Conservation (phyloP, 169 alveolate species). For the Eimeria necatrix region DNA sequence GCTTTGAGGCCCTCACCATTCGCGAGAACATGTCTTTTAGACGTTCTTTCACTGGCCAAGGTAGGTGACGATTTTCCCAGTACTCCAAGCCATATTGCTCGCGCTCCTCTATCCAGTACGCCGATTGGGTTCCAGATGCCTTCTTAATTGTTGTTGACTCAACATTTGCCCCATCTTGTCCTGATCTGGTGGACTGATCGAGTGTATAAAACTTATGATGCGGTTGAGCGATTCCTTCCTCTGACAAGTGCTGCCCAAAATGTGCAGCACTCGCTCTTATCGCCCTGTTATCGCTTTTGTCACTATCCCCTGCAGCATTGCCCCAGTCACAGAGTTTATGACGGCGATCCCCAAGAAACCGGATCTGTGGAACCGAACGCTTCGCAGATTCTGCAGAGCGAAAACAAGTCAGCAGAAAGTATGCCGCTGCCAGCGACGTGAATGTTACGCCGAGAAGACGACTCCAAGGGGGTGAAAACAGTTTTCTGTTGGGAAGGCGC, state of each 20-base stretch:
- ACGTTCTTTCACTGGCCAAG: background rate
- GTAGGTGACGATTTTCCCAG: background rate
- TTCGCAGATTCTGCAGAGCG: background rate
- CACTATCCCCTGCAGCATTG: background rate
- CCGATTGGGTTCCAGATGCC: background rate
- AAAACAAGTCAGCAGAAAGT: background rate
- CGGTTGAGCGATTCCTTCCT: background rate
- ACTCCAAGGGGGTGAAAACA: too few relatives aligned
- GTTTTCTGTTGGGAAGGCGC: too few relatives aligned
- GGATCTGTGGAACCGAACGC: background rate
- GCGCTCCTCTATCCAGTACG: background rate
- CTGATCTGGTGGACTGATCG: background rate
- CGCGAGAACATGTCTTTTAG: background rate
- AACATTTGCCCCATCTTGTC: background rate
- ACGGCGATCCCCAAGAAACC: background rate
- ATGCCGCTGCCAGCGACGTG: background rate
- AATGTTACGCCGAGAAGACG: background rate
- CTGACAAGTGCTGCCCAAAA: background rate
- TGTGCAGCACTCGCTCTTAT: background rate
- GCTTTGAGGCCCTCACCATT: background rate
- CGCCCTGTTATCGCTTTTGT: background rate
- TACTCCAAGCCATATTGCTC: background rate
- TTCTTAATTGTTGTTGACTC: background rate
- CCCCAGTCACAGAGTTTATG: background rate
- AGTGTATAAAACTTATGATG: background rate